Evolutionary conservation across 2,329 filamentous ascomycete genomes (phyloP), one percentile per base, ranked within the genome.

Genomic region (Epichloe sibirici): DNA sequence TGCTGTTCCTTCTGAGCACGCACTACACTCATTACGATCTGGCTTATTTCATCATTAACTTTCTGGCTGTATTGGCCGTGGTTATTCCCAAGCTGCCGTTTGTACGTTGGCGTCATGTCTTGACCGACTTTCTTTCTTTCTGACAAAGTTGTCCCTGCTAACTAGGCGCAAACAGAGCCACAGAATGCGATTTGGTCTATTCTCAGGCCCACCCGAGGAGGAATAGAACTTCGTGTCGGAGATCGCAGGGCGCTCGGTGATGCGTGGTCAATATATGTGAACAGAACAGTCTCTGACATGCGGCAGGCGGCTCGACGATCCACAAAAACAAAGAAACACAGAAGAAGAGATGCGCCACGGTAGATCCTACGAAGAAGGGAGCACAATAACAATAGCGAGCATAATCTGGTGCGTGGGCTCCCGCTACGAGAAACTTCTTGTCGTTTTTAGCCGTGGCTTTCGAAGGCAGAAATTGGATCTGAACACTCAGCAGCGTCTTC

Each of bases 11-110:
- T 52, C 77, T 97, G 63, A 97, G 91, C 78, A 98, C 93, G 25
- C 93, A 98, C 71, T 98, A 97, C 72, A 97, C 93, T 46, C 91
- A 97, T 71, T 98, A 97, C 75, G 91, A 96, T 71, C 70, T 96
- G 66, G 87, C 89, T 45, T 97, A 95, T 71, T 98, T 98, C 66
- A 89, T 87, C 62, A 93, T 98, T 74, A 98, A 98, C 74, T 91
- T 95, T 67, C 73, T 96, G 63, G 93, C 93, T 53, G 88, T 94
- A 40, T 74, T 98, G 65, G 89, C 79, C 45, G 93, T 98, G 52
- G 87, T 98, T 54, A 93, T 98, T 66, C 93, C 93, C 42, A 98
- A 98, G 73, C 74, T 98, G 60, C 93, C 93, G 60, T 91, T 88
- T 67, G 91, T 97, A 77, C 70, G 90, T 82, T 17, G 35, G 15